Base-by-base conservation (phyloP, 2,329 filamentous ascomycete genomes). In the Epichloe sibirici region DNA sequence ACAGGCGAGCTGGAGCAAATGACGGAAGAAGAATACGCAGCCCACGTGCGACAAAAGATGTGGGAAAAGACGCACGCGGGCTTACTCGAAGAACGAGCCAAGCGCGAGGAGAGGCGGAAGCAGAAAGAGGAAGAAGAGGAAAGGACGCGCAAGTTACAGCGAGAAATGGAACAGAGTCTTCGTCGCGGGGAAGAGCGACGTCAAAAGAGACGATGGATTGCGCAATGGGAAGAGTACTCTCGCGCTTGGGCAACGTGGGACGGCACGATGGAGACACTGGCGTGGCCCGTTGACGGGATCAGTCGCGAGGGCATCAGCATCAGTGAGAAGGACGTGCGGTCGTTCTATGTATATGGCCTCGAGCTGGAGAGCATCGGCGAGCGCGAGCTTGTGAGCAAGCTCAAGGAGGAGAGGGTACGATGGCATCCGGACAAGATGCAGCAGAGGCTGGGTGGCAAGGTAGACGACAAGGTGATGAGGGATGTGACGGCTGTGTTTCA, bases 361-460 rank as follows among this genome's bases (percentile, higher is more conserved):
- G 68, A 59, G 39, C 53, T 72, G 23, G 68, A 70, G 31, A 68
- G 71, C 2, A 60, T 73, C 2, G 74, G 74, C 21, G 71, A 74
- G 59, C 68, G 63, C 53, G 69, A 70, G 9, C 74, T 75, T 49
- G 64, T 74, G 21, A 68, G 72, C 7, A 71, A 67, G 53, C 73
- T 97, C 50, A 95, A 95, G 68, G 73, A 81, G 5, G 93, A 98
- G 72, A 81, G 93, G 49, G 83, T 97, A 17, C 78, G 90, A 15
- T 98, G 93, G 93, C 93, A 98, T 72, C 93, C 93, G 4, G 93
- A 98, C 70, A 98, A 97, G 74, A 86, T 97, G 52, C 89, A 96
- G 72, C 93, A 96, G 70, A 81, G 83, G 51, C 83, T 95, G 55
- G 88, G 89, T 3, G 81, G 79, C 0, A 72, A 80, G 54, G 81